Base-by-base conservation (phyloP, 345 rosid genomes). In the Aquilaria sinensis region DNA sequence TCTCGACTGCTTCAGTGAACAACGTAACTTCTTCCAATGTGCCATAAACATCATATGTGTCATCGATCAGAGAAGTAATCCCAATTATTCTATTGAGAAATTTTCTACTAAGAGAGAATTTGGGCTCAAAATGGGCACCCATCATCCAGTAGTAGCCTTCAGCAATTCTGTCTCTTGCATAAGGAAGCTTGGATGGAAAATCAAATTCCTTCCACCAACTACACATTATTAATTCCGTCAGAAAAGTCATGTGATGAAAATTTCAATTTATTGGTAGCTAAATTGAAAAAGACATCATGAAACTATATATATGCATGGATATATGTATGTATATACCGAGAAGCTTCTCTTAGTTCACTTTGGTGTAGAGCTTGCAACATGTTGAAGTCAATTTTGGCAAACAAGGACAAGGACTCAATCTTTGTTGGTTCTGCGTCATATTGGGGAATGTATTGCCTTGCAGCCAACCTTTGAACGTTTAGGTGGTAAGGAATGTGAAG, bases 171-270 rank as follows among this genome's bases (percentile, higher is more conserved):
- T 50, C 53, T 11, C n/a, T 16, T 9, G 30, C 23, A n/a, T n/a
- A 50, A 12, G 71, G 71, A 10, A 72, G 64, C 57, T 72, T 72
- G 0, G 34, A 67, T 4, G 50, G 12, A 33, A 62, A 52, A 48
- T 72, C 68, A 33, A 72, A 51, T 5, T 58, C 59, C 67, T 47
- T 63, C 76, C 72, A 72, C 71, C 72, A 72, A 47, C 76, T 70
- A 37, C 8, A 37, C 2, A 37, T 37, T 16, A 16, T 16, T 16
- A 16, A 16, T 16, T 16, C 23, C 23, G 23, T 16, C 23, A 16
- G 23, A 16, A 16, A 16, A 16, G 23, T 16, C 23, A 16, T 16
- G 0, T 16, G 23, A 16, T 16, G 23, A 16, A 16, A 16, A 16
- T 16, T 16, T 16, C 23, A 16, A 16, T 16, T 16, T 16, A 16